Evolutionary conservation across 257 asterid genomes (phyloP).

Genomic region (Solanum chiquidenum): DNA sequence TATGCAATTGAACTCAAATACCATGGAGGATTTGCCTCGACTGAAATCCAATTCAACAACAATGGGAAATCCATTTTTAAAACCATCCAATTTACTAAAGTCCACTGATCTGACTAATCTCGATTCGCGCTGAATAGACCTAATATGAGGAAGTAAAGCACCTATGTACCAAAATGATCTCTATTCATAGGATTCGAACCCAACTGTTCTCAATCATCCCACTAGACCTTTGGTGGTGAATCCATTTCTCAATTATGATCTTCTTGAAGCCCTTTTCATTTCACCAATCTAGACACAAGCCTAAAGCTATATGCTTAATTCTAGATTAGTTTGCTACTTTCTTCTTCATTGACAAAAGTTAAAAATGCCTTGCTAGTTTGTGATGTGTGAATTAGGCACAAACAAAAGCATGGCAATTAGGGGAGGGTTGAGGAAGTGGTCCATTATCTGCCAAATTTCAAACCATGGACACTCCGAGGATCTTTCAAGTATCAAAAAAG

Average conservation of each 20-base stretch:
- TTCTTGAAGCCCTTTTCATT: not conserved
- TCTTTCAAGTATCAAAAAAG: not conserved
- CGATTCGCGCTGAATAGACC: not conserved
- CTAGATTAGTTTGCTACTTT: not conserved
- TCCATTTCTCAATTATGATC: not conserved
- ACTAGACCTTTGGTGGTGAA: not conserved
- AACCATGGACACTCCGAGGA: not conserved
- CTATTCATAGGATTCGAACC: not conserved
- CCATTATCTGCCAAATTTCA: not conserved
- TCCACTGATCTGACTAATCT: not conserved
- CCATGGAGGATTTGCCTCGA: not conserved
- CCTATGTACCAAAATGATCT: not conserved
- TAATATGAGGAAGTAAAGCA: not conserved
- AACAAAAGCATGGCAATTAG: not conserved
- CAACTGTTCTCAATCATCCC: not conserved
- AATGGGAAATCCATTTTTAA: not conserved
- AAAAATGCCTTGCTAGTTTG: no score
- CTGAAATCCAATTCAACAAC: not conserved
- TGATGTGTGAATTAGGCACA: no score
- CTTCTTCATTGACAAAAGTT: not conserved
- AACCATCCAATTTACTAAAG: not conserved
- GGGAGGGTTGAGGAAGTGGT: not conserved
- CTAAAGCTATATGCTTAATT: not conserved
- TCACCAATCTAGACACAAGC: not conserved
- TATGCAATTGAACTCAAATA: not conserved